phyloP scores from a whole-genome alignment of 1,139 yeast genomes.

The Suhomyces chickasaworum region DNA sequence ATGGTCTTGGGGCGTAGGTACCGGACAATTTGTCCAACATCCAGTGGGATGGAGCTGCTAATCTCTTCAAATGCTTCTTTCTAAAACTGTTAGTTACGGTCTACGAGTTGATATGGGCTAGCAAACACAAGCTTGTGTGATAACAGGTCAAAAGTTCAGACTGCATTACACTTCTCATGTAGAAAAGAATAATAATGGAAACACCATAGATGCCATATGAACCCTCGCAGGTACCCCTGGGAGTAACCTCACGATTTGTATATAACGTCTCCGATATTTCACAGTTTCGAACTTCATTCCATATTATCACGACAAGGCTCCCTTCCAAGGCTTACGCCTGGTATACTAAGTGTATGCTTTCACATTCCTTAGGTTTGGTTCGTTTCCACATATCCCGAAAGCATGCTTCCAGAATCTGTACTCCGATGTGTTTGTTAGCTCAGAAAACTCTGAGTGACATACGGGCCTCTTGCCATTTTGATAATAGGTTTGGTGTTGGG shows the following conservation, averaged over 20 bases:
- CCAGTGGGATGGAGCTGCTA: slow-evolving; percentile 99
- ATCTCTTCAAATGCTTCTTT: slow-evolving; percentile 97
- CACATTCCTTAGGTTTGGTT: slow-evolving; percentile 14
- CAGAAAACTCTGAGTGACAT: slow-evolving; percentile 37
- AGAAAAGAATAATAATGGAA: too few species aligned
- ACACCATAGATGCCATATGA: too few species aligned
- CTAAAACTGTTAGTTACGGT: slow-evolving; percentile 33
- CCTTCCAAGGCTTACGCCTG: slow-evolving; percentile 34
- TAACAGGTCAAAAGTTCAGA: not conserved
- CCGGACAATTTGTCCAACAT: slow-evolving; percentile 99
- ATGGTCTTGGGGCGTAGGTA: slow-evolving; percentile 99
- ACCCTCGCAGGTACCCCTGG: not conserved
- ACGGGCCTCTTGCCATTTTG: slow-evolving; percentile 96
- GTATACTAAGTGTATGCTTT: slow-evolving; percentile 22
- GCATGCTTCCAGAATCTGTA: slow-evolving; percentile 10
- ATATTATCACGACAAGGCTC: slow-evolving; percentile 41
- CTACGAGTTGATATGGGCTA: slow-evolving; percentile 10
- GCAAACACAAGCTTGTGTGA: slow-evolving; percentile 11
- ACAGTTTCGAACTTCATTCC: slow-evolving; percentile 2
- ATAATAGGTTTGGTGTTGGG: slow-evolving; percentile 25
- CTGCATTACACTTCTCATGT: not conserved
- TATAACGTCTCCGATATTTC: not conserved
- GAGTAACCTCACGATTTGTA: too few species aligned
- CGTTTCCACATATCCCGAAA: slow-evolving; percentile 15
- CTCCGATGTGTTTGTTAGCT: slow-evolving; percentile 20